phyloP scores from a whole-genome alignment of 2,329 filamentous ascomycete species.

The Sarocladium oryzae region DNA sequence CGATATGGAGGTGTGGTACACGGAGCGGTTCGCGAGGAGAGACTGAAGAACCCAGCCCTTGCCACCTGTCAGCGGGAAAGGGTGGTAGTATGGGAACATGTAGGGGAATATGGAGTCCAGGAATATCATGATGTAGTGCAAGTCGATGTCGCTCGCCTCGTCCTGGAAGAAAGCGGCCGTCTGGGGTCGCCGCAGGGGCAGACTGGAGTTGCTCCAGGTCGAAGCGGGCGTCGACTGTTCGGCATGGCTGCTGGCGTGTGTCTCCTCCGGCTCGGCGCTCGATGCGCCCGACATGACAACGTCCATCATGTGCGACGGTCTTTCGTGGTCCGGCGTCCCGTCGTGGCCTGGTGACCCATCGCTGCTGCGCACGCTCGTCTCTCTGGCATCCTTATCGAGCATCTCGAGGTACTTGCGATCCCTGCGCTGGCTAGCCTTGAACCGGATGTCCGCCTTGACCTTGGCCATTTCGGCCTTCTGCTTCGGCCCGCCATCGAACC shows the following conservation, averaged over 20 bases:
- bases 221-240: constrained; percentile 9
- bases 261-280: constrained; percentile 1
- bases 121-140: constrained; percentile 49
- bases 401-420: constrained; percentile 42
- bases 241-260: not conserved
- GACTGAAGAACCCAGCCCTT: constrained; percentile 54
- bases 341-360: not conserved
- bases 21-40: constrained; percentile 48
- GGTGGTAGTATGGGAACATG: constrained; percentile 57
- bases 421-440: constrained; percentile 41
- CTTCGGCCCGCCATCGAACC: constrained; percentile 47
- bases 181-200: constrained; percentile 5
- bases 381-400: constrained; percentile 21
- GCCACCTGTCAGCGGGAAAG: constrained; percentile 48
- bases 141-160: constrained; percentile 21
- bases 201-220: constrained; percentile 21
- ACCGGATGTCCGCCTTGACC: constrained; percentile 53
- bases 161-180: constrained; percentile 11
- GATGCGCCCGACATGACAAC: constrained; percentile 17
- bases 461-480: constrained; percentile 45
- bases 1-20: constrained; percentile 51
- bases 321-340: not conserved
- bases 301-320: constrained; percentile 4
- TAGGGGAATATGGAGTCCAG: constrained; percentile 57
- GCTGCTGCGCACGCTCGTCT: too few species aligned